Conservation (phyloP, 2,329 filamentous ascomycete species). For the Stemphylium lycopersici region DNA sequence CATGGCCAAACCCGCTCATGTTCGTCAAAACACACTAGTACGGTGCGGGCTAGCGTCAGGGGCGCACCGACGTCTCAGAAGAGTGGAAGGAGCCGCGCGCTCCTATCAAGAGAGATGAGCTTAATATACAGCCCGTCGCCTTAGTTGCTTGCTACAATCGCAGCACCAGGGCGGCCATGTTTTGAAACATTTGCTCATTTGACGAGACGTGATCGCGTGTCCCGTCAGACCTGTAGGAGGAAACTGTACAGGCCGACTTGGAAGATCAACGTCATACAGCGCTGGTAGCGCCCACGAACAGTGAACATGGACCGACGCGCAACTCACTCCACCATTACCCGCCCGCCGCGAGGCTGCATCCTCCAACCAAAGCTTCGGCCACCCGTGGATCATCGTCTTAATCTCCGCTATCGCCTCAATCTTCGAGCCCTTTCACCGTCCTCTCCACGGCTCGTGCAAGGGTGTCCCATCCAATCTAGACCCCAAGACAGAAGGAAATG, state of each 20-base stretch:
- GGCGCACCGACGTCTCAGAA: slow-evolving; percentile 8
- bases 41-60: background rate
- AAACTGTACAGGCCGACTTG: too few species aligned
- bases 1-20: slow-evolving; percentile 2
- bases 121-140: slow-evolving; percentile 6
- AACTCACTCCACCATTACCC: slow-evolving; percentile 5
- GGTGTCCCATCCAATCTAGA: slow-evolving; percentile 6
- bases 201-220: background rate
- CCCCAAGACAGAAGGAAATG: slow-evolving; percentile 6
- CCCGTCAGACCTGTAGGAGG: background rate
- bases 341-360: background rate
- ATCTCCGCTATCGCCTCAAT: slow-evolving; percentile 14
- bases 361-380: slow-evolving; percentile 7
- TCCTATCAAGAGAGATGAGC: slow-evolving; percentile 12
- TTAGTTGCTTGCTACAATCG: slow-evolving; percentile 1
- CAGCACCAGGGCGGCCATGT: background rate
- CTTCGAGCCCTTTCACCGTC: background rate
- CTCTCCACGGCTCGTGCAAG: slow-evolving; percentile 5
- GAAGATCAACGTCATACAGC: too few species aligned
- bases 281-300: background rate
- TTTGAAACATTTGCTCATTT: slow-evolving; percentile 3
- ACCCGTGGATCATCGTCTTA: slow-evolving; percentile 9
- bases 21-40: slow-evolving; percentile 4
- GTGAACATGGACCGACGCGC: background rate
- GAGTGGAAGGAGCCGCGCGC: background rate